These are phyloP conservation scores for Suillus sp. DNA, from an alignment of 768 basidiomycete species.

Conservation along the genomic window DNA sequence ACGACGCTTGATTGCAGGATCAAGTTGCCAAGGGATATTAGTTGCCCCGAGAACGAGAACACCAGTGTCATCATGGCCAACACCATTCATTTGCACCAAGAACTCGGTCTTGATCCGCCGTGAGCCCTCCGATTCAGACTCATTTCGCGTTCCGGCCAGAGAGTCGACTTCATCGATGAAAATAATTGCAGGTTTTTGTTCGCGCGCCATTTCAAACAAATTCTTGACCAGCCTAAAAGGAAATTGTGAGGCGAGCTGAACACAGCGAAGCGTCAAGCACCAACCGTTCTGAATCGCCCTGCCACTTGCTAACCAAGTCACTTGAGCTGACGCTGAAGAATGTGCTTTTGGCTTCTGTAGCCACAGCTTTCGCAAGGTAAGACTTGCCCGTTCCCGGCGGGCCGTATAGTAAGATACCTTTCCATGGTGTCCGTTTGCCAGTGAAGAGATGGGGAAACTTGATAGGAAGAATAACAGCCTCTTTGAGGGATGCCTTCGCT, in stretches of 20 bases:
- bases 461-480: constrained; percentile 99
- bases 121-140: constrained; percentile 98
- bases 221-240: constrained; percentile 83
- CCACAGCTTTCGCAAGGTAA: constrained; percentile 96
- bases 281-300: constrained; percentile 96
- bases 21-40: constrained; percentile 98
- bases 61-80: constrained; percentile 96
- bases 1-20: constrained; percentile 96
- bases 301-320: constrained; percentile 99
- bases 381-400: constrained; percentile 98
- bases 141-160: constrained; percentile 89
- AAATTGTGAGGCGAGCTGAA: constrained; percentile 6
- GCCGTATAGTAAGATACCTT: constrained; percentile 93
- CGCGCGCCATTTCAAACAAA: constrained; percentile 93
- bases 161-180: constrained; percentile 99
- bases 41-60: constrained; percentile 96
- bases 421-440: constrained; percentile 97
- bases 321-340: constrained; percentile 96
- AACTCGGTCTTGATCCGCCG: constrained; percentile 97
- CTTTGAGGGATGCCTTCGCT: constrained; percentile 95
- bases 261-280: constrained; percentile 24
- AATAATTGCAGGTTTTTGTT: constrained; percentile 96
- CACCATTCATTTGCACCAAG: constrained; percentile 98
- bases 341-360: constrained; percentile 98
- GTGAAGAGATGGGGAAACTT: constrained; percentile 99